A percentile compares a stretch with the other conserved stretches of the same genome.
phyloP scores from a whole-genome alignment of 2,329 filamentous ascomycete species.

The Neofusicoccum ribis region DNA sequence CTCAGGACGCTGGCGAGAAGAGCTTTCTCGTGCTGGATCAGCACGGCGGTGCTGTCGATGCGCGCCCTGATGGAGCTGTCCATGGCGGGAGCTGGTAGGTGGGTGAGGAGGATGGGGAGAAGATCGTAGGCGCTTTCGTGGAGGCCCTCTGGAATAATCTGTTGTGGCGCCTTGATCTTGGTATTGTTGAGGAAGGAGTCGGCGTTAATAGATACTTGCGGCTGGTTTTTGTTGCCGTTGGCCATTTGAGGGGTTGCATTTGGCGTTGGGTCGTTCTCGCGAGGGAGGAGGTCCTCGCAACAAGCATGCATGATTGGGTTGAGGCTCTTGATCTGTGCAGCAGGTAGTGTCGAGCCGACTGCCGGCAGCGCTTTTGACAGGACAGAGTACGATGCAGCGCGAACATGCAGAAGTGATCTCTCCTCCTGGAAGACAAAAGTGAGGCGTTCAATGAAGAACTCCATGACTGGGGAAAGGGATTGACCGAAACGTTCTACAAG shows the following conservation, averaged over 20 bases:
- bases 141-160: constrained; percentile 48
- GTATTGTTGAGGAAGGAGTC: constrained; percentile 66
- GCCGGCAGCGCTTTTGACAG: constrained; percentile 59
- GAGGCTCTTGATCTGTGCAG: constrained; percentile 64
- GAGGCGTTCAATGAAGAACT: constrained; percentile 69
- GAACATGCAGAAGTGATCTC: constrained; percentile 52
- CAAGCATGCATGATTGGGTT: constrained; percentile 63
- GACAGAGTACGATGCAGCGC: constrained; percentile 62
- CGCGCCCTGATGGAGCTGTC: constrained; percentile 71
- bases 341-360: constrained; percentile 66
- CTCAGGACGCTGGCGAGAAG: constrained; percentile 83
- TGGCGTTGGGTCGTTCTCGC: constrained; percentile 39
- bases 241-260: constrained; percentile 40
- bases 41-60: constrained; percentile 77
- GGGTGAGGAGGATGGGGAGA: constrained; percentile 62
- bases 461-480: constrained; percentile 60
- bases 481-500: constrained; percentile 60
- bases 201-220: constrained; percentile 57
- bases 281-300: constrained; percentile 71
- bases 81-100: constrained; percentile 65
- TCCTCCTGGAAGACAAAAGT: constrained; percentile 67
- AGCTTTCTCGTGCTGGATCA: constrained; percentile 66
- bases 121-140: constrained; percentile 60
- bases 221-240: constrained; percentile 42
- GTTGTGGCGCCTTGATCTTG: constrained; percentile 30